Conservation (phyloP, 345 rosid species). For the Limnanthes douglasii region DNA sequence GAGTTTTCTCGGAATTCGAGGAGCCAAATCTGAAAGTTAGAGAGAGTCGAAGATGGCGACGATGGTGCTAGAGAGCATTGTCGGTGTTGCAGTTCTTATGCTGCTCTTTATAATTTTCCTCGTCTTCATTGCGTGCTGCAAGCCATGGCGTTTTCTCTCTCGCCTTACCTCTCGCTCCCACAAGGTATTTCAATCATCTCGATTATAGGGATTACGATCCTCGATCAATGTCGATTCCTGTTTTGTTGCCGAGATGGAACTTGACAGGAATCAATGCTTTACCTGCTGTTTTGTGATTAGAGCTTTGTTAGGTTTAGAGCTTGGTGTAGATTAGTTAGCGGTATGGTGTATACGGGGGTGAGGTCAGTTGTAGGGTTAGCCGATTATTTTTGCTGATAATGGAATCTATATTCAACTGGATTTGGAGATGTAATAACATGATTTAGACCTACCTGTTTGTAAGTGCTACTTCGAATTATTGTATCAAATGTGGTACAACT, state of each 20-base stretch:
- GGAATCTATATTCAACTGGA: not conserved
- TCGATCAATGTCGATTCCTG: not conserved
- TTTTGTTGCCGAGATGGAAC: not conserved
- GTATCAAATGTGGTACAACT: no score
- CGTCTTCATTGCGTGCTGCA: slow-evolving; percentile 56
- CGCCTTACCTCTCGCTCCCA: slow-evolving; percentile 23
- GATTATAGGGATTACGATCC: no score
- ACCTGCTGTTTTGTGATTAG: slow-evolving; percentile 6
- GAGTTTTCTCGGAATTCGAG: slow-evolving; percentile 51
- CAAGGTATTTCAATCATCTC: slow-evolving; percentile 28
- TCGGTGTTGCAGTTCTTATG: slow-evolving; percentile 28
- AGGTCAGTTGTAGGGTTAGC: no score
- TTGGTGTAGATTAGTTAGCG: no score
- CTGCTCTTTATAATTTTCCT: slow-evolving; percentile 55
- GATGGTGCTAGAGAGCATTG: slow-evolving; percentile 35
- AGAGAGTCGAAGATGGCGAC: slow-evolving; percentile 29
- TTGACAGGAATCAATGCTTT: not conserved
- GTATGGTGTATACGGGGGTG: no score
- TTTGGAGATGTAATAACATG: not conserved
- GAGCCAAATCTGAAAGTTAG: slow-evolving; percentile 17
- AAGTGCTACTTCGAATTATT: no score
- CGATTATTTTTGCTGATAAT: not conserved
- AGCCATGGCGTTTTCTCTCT: slow-evolving; percentile 78
- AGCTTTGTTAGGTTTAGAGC: no score
- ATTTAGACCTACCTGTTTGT: no score